phyloP scores from a whole-genome alignment of 2,329 filamentous ascomycete genomes.

The Dothiorella sarmentorum region DNA sequence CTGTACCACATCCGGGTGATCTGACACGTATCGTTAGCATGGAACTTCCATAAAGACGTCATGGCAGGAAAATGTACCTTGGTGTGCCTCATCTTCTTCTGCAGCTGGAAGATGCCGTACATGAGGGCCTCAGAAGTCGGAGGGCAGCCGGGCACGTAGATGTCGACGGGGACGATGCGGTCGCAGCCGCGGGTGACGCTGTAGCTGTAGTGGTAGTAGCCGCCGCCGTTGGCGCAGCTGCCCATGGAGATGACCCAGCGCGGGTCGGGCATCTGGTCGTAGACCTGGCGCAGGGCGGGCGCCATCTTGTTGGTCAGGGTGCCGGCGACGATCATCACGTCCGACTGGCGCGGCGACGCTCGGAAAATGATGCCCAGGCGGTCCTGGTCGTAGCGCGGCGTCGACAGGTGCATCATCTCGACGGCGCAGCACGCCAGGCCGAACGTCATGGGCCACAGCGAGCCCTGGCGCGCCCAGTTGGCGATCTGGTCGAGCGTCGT shows the following conservation, averaged over 20 bases:
- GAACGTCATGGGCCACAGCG: constrained; percentile 91
- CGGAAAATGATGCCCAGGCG: constrained; percentile 89
- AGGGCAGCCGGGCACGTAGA: constrained; percentile 75
- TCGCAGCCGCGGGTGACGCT: constrained; percentile 74
- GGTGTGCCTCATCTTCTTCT: constrained; percentile 69
- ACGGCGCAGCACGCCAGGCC: constrained; percentile 86
- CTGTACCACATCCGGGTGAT: constrained; percentile 59
- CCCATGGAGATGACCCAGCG: constrained; percentile 86
- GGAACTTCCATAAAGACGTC: background rate
- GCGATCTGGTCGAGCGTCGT: constrained; percentile 77
- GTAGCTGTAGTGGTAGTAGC: constrained; percentile 86
- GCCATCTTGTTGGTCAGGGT: constrained; percentile 97
- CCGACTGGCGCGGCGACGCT: constrained; percentile 82
- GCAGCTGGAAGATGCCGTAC: constrained; percentile 69
- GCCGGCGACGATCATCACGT: constrained; percentile 92
- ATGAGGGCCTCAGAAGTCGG: constrained; percentile 54
- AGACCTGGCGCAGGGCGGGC: constrained; percentile 81
- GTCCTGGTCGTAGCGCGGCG: constrained; percentile 89
- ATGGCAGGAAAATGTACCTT: constrained; percentile 25
- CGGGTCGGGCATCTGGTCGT: constrained; percentile 93
- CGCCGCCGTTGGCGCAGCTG: constrained; percentile 78
- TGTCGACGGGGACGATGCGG: constrained; percentile 76
- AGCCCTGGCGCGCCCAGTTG: constrained; percentile 84
- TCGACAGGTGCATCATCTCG: constrained; percentile 93
- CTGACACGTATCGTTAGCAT: constrained; percentile 15